phyloP scores from a whole-genome alignment of 2,329 filamentous ascomycete genomes.

The Penicillium crustosum region DNA sequence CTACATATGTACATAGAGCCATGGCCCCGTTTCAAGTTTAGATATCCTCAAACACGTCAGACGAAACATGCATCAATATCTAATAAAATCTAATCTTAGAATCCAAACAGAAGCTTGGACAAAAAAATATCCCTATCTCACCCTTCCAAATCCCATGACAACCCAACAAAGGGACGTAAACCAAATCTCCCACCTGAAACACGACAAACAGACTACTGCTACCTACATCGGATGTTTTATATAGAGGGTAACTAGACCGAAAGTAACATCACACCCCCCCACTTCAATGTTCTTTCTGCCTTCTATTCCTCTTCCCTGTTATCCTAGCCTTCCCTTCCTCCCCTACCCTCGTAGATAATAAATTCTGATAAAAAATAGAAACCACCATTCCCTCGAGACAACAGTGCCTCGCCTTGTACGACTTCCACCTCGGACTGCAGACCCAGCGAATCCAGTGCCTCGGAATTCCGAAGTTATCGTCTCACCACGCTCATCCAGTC shows the following conservation, averaged over 20 bases:
- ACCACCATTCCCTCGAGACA: neutral
- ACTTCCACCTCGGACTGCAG: slow-evolving; percentile 9
- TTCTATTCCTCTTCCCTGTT: neutral
- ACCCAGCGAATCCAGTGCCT: slow-evolving; percentile 15
- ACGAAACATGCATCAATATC: neutral
- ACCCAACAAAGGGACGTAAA: neutral
- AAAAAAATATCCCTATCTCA: neutral
- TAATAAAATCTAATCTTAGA: slow-evolving; percentile 4
- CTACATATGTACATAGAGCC: neutral
- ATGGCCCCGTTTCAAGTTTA: slow-evolving; percentile 7
- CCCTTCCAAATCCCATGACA: neutral
- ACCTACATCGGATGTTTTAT: neutral
- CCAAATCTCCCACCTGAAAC: slow-evolving; percentile 7
- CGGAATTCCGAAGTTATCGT: slow-evolving; percentile 17
- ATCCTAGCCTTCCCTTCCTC: neutral
- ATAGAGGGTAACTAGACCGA: neutral
- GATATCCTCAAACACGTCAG: slow-evolving; percentile 7
- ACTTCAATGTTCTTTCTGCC: neutral
- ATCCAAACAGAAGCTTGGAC: slow-evolving; percentile 2
- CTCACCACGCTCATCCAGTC: slow-evolving; percentile 12
- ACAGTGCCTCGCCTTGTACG: slow-evolving; percentile 10
- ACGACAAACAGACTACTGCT: neutral
- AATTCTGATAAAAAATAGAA: neutral
- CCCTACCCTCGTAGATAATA: neutral
- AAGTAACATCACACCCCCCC: slow-evolving; percentile 1